Conservation (phyloP, 345 rosid genomes). For the Syzygium aromaticum region DNA sequence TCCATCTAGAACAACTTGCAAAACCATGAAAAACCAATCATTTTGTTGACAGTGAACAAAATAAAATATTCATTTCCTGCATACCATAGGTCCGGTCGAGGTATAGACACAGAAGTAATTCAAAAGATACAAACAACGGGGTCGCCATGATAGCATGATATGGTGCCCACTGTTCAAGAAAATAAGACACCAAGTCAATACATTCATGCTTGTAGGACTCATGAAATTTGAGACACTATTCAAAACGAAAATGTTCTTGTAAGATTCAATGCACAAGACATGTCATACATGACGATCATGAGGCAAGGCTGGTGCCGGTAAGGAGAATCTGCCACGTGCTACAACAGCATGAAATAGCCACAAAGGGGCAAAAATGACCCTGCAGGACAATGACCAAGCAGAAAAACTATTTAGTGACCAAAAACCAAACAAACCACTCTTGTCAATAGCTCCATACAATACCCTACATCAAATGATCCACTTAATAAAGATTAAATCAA, state of each 20-base stretch:
- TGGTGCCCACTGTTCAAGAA: conserved; percentile 83
- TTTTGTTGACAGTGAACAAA: not conserved
- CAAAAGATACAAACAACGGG: conserved; percentile 82
- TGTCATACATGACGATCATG: conserved; percentile 62
- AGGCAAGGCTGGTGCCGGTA: conserved; percentile 90
- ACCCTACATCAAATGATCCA: not conserved
- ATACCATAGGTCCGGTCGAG: conserved; percentile 63
- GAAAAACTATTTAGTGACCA: not conserved
- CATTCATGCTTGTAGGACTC: not conserved
- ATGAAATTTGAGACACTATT: not conserved
- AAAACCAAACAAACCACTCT: not conserved
- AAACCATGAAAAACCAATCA: not conserved
- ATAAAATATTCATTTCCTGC: not conserved
- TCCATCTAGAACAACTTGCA: not conserved
- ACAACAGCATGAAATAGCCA: conserved; percentile 81
- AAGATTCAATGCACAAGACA: not conserved
- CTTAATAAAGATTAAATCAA: not conserved
- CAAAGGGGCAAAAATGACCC: conserved; percentile 66
- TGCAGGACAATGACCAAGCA: conserved; percentile 16
- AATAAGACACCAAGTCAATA: not conserved
- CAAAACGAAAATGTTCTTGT: not conserved
- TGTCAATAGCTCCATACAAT: not conserved
- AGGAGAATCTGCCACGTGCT: conserved; percentile 83
- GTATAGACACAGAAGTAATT: conserved; percentile 68
- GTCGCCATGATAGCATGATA: conserved; percentile 65